phyloP scores from a whole-genome alignment of 1,284 basidiomycete species.

The Meripilus lineatus region DNA sequence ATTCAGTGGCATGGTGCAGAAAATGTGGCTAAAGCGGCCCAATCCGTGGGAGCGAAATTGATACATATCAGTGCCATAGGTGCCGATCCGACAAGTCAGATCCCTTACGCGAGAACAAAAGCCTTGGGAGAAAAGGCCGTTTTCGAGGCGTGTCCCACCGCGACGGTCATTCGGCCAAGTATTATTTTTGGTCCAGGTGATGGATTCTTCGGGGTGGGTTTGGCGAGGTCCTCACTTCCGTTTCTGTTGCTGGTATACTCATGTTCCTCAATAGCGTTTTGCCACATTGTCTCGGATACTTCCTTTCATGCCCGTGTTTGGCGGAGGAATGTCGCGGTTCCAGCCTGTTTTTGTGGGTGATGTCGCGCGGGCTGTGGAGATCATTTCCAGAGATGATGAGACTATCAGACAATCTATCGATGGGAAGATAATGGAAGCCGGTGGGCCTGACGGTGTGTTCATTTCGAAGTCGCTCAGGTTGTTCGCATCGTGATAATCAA shows the following conservation, averaged over 20 bases:
- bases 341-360: conserved; percentile 71
- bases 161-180: conserved; percentile 64
- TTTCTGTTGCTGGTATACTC: not conserved
- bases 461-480: not conserved
- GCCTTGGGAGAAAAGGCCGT: conserved; percentile 55
- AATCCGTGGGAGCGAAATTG: conserved; percentile 44
- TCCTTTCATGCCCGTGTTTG: conserved; percentile 70
- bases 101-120: conserved; percentile 59
- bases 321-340: conserved; percentile 59
- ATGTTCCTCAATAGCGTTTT: conserved; percentile 43
- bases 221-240: not conserved
- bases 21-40: conserved; percentile 52
- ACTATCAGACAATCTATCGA: conserved; percentile 35
- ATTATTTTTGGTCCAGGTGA: conserved; percentile 72
- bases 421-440: conserved; percentile 63
- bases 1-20: conserved; percentile 62
- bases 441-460: conserved; percentile 57
- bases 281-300: conserved; percentile 51
- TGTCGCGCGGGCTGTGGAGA: conserved; percentile 54
- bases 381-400: conserved; percentile 43
- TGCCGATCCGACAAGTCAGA: conserved; percentile 41
- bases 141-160: conserved; percentile 39
- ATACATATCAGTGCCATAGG: conserved; percentile 63
- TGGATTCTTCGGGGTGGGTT: conserved; percentile 60
- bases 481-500: not conserved